Base-by-base conservation (phyloP, 2,329 filamentous ascomycete genomes). In the Alternaria panax region DNA sequence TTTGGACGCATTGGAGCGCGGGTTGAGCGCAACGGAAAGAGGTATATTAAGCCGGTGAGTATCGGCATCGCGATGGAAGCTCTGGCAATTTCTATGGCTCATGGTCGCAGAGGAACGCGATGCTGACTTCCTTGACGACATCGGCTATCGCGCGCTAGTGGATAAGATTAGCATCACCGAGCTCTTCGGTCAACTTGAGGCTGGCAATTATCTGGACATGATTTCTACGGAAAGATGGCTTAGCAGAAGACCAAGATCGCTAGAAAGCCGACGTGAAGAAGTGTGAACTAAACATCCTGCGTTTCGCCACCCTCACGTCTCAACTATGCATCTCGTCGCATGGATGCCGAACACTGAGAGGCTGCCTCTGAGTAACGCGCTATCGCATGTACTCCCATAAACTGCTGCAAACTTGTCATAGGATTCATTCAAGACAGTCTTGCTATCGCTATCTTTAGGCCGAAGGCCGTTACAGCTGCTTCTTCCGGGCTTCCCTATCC, bases 391-490 rank as follows among this genome's bases (percentile, higher is more conserved):
- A 22, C 38, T 12, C 1, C 4, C 9, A 9, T 14, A 5, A 47
- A 24, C 5, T 0, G 1, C 18, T 24, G n/a, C 12, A n/a, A 1
- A 5, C 32, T 6, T 6, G 27, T 47, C 18, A 32, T 32, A 8
- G 4, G 16, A 32, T n/a, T 11, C 4, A 32, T 32, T 30, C 12
- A 5, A 1, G 5, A n/a, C 18, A 32, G 45, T 16, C 32, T 36
- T 48, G 8, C 45, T 18, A 25, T 36, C 45, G 30, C 16, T 25
- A 48, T 48, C 28, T 34, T 28, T 5, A 48, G 5, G 20, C 30
- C 30, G 45, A 3, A 48, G 45, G 45, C 45, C 45, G 45, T 34
- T 48, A 12, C 8, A 48, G 28, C 45, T 34, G 30, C 45, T 48
- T 18, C n/a, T 48, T 36, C 20, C 45, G 30, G 45, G 24, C 28